Conservation (phyloP, 192 early-diverging fungal species). For the Geranomyces variabilis region DNA sequence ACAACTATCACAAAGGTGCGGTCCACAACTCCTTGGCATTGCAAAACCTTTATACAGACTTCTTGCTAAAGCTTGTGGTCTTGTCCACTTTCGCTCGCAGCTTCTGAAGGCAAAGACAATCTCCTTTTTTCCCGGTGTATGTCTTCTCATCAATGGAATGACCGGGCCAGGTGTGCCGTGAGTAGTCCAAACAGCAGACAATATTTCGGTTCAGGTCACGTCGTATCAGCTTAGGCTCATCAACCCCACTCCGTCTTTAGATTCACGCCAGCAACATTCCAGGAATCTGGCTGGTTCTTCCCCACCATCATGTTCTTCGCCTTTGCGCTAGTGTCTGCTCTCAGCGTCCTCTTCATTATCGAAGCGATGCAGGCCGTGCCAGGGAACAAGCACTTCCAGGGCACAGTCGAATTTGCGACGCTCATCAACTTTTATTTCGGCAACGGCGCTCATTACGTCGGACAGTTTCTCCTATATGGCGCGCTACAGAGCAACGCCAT, state of each 20-base stretch:
- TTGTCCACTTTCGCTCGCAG: too few relatives aligned
- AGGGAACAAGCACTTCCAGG: conserved; percentile 61
- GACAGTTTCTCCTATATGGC: conserved; percentile 55
- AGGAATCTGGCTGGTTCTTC: conserved; percentile 49
- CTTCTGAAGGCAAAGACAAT: conserved; percentile 50
- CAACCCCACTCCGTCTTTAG: neutral
- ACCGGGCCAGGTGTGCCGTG: conserved; percentile 53
- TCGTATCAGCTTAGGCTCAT: neutral
- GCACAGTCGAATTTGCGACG: conserved; percentile 62
- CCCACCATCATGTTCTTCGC: conserved; percentile 37
- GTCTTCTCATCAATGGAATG: conserved; percentile 56
- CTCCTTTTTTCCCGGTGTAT: conserved; percentile 50
- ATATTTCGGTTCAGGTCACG: neutral
- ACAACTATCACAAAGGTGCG: conserved; percentile 27
- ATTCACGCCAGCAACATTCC: conserved; percentile 46
- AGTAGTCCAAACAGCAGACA: neutral
- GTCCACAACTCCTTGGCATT: too few relatives aligned
- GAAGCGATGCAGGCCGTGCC: conserved; percentile 66
- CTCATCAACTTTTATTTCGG: conserved; percentile 66
- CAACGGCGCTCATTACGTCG: conserved; percentile 40
- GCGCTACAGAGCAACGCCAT: conserved; percentile 52
- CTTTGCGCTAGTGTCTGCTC: conserved; percentile 49
- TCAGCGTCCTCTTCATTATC: conserved; percentile 57
- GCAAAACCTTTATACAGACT: too few relatives aligned
- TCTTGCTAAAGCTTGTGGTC: too few relatives aligned